Base-by-base conservation (phyloP, 2,329 filamentous ascomycete genomes). In the Pseudogymnoascus sp. region DNA sequence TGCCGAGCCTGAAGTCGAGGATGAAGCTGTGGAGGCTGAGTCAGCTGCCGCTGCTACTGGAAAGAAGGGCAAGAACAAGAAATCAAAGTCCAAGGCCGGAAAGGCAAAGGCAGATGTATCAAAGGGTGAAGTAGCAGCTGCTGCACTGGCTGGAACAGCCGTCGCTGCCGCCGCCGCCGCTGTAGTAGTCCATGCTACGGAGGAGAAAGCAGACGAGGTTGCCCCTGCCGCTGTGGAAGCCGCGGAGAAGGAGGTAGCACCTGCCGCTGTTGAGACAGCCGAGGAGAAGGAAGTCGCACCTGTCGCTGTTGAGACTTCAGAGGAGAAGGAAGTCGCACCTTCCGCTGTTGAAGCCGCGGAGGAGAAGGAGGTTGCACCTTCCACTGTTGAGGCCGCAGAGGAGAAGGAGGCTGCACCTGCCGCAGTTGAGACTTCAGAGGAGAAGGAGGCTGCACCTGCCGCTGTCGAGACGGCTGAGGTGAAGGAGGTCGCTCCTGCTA, bases 151-250 rank as follows among this genome's bases (percentile, higher is more conserved):
- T 26, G 60, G 14, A 6, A 4, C 60, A 1, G 60, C 22, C 7
- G 8, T 37, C n/a, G 37, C 60, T 19, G 31, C 22, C n/a, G 37
- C 24, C 12, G 31, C 22, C 11, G 37, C 24, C 12, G 37, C 24
- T 46, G 41, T 46, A 5, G 37, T 37, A 46, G 41, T 31, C 7
- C 19, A 16, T 41, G 26, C 59, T 41, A 10, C 26, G 8, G n/a
- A 19, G 14, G n/a, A 56, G 46, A 56, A 56, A 77, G 2, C 76
- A 11, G 43, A n/a, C 0, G 46, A 53, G 4, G 46, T 19, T 4
- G 8, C 26, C 2, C 46, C 46, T 50, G 43, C 24, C 12, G 41
- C 6, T 3, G 46, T n/a, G 2, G 40, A 43, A 6, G 5, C 37
- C 0, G 8, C 19, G 38, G 7, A 46, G 11, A n/a, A 26, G 41